Percentiles rank a stretch among this genome's conserved stretches.
These are phyloP conservation scores for Salix viminalis DNA, from an alignment of 345 rosid genomes.

Conservation along the genomic window DNA sequence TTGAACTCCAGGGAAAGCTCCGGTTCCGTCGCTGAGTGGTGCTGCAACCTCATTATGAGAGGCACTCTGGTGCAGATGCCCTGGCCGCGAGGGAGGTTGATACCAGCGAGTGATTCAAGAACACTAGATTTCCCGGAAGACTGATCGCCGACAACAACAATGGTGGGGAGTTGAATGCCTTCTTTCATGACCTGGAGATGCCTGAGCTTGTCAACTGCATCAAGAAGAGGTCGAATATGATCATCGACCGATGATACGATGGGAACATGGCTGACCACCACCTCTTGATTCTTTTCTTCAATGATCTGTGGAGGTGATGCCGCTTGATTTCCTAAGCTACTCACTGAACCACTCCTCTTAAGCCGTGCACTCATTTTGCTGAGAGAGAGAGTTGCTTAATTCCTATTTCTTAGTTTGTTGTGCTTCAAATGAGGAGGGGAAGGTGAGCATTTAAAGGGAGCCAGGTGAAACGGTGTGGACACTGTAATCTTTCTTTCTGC, in stretches of 20 bases:
- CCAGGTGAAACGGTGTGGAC: no score
- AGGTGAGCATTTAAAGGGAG: no score
- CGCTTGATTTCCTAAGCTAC: no score
- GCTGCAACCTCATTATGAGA: conserved; percentile 50
- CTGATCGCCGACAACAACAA: conserved; percentile 33
- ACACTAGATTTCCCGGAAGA: conserved; percentile 37
- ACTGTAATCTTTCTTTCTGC: no score
- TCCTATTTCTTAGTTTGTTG: no score
- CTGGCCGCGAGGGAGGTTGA: conserved; percentile 37
- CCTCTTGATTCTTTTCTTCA: no score
- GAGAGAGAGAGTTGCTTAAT: no score
- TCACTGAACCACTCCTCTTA: no score
- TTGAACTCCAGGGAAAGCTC: conserved; percentile 37
- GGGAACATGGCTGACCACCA: no score
- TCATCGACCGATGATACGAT: conserved; percentile 26
- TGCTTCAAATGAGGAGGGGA: no score
- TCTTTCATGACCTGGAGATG: conserved; percentile 31
- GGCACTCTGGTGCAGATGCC: conserved; percentile 51
- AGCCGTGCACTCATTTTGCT: no score
- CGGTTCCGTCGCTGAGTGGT: background rate
- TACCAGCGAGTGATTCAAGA: conserved; percentile 46
- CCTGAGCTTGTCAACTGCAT: conserved; percentile 43
- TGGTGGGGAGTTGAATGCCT: conserved; percentile 38
- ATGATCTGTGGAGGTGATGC: no score
- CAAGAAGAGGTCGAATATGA: conserved; percentile 39